phyloP scores from a whole-genome alignment of 2,329 filamentous ascomycete genomes.

The Paecilomyces variotii region DNA sequence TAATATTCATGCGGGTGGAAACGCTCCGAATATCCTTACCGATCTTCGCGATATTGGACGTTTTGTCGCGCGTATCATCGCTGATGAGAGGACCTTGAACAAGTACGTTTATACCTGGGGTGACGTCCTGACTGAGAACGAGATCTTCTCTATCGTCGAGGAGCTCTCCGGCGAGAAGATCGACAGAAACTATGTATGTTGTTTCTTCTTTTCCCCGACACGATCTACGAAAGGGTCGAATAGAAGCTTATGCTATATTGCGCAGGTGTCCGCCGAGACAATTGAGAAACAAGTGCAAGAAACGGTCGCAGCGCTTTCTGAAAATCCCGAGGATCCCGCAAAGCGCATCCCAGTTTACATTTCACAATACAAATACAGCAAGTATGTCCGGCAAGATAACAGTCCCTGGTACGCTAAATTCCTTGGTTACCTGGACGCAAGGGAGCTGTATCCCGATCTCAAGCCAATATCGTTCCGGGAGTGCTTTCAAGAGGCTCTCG shows the following conservation, averaged over 20 bases:
- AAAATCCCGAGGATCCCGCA: too few species aligned
- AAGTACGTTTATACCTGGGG: not conserved
- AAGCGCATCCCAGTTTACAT: not conserved
- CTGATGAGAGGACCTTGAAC: not conserved
- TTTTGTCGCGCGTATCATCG: not conserved
- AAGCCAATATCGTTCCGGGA: not conserved
- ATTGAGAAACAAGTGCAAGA: too few species aligned
- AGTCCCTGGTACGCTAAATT: not conserved
- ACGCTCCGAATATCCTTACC: not conserved
- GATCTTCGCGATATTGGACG: not conserved
- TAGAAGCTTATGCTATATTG: too few species aligned
- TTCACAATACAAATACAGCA: not conserved
- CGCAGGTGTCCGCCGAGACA: too few species aligned
- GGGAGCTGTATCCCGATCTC: not conserved
- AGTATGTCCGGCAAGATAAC: not conserved
- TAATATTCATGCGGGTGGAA: not conserved
- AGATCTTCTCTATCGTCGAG: too few species aligned
- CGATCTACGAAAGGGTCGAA: too few species aligned
- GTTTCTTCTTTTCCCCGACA: too few species aligned
- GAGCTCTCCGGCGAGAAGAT: too few species aligned
- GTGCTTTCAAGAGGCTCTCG: not conserved
- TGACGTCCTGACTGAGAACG: slow-evolving; percentile 8
- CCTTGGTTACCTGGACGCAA: not conserved
- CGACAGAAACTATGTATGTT: too few species aligned
- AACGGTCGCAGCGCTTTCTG: too few species aligned